A percentile compares a stretch with the other conserved stretches of the same genome.
Evolutionary conservation across 2,329 filamentous ascomycete genomes (phyloP).

Genomic region (Seiridium unicorne): DNA sequence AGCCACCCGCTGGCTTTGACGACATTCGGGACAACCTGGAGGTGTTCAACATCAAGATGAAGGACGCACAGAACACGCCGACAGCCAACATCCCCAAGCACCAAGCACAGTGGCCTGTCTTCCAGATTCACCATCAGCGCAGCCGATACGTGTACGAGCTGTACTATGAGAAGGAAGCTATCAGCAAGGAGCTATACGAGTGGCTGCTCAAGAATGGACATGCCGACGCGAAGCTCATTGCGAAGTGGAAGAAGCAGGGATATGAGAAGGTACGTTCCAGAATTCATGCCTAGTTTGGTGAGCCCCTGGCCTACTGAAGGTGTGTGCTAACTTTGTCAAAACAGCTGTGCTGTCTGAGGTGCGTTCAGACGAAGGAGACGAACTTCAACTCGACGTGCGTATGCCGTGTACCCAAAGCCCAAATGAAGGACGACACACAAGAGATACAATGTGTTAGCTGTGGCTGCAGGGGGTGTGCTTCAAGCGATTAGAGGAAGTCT

Average conservation of each 20-base stretch:
- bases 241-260: slow-evolving; percentile 99
- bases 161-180: slow-evolving; percentile 97
- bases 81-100: slow-evolving; percentile 78
- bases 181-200: slow-evolving; percentile 88
- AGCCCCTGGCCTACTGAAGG: too few species aligned
- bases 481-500: slow-evolving; percentile 61
- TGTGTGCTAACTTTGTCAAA: slow-evolving; percentile 20
- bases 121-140: slow-evolving; percentile 94
- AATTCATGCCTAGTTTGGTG: background rate
- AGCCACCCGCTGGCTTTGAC: slow-evolving; percentile 81
- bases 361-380: slow-evolving; percentile 99
- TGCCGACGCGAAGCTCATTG: slow-evolving; percentile 91
- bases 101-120: slow-evolving; percentile 94
- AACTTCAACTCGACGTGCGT: slow-evolving; percentile 98
- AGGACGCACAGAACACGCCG: slow-evolving; percentile 89
- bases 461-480: slow-evolving; percentile 87
- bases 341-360: slow-evolving; percentile 91
- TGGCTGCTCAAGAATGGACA: slow-evolving; percentile 97
- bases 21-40: slow-evolving; percentile 86
- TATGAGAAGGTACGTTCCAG: slow-evolving; percentile 78
- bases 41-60: slow-evolving; percentile 88
- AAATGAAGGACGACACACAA: slow-evolving; percentile 80
- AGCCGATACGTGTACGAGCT: slow-evolving; percentile 93
- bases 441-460: slow-evolving; percentile 93
- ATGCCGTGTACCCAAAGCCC: slow-evolving; percentile 85